Percentiles rank a stretch among this genome's conserved stretches.
Conservation (phyloP, 192 early-diverging fungal species). For the Linnemannia exigua region DNA sequence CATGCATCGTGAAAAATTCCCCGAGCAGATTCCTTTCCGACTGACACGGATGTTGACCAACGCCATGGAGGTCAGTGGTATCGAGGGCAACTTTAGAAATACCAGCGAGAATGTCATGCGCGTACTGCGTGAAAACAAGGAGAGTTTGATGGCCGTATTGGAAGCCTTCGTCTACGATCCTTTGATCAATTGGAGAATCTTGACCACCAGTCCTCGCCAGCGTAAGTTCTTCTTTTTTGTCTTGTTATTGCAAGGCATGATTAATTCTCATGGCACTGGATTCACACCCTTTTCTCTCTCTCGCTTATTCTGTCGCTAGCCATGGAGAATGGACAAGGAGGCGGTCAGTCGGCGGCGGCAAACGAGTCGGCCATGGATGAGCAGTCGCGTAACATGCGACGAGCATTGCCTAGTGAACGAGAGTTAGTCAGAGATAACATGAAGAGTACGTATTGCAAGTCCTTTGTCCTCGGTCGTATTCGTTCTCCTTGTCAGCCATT, state of each 20-base stretch:
- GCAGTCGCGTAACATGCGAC: conserved; percentile 47
- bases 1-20: conserved; percentile 96
- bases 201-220: conserved; percentile 67
- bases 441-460: conserved; percentile 57
- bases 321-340: conserved; percentile 49
- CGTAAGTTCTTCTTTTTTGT: conserved; percentile 16
- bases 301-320: conserved; percentile 20
- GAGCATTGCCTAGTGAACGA: conserved; percentile 42
- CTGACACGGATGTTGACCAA: conserved; percentile 97
- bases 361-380: conserved; percentile 42
- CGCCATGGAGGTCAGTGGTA: conserved; percentile 98
- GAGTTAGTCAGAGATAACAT: conserved; percentile 55
- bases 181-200: conserved; percentile 90
- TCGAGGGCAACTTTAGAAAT: conserved; percentile 96
- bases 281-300: neutral
- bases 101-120: conserved; percentile 98
- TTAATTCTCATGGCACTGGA: neutral
- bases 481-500: neutral
- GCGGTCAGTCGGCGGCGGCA: conserved; percentile 14
- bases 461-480: conserved; percentile 17
- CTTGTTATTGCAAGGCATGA: neutral
- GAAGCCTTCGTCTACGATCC: conserved; percentile 99
- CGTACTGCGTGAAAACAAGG: conserved; percentile 94
- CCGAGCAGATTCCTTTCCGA: conserved; percentile 99
- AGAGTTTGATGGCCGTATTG: conserved; percentile 97